These are phyloP conservation scores for Xanthoparmelia taractica DNA, from an alignment of 495 filamentous ascomycete genomes.

Conservation along the genomic window DNA sequence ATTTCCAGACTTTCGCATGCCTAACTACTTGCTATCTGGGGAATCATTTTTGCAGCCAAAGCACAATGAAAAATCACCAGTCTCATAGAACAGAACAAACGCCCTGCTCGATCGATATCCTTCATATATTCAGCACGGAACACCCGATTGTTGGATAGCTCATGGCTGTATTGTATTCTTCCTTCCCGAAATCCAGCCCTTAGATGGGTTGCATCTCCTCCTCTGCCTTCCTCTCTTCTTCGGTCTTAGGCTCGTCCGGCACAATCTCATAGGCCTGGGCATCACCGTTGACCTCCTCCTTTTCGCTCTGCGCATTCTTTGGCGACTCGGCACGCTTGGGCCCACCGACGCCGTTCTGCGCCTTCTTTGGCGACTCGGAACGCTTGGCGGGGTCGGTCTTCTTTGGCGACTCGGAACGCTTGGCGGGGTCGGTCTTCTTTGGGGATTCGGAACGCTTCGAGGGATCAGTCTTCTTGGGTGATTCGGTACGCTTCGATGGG, in stretches of 20 bases:
- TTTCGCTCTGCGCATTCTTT: slow-evolving; percentile 7
- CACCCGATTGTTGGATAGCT: no score
- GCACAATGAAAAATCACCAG: background rate
- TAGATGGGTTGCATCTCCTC: slow-evolving; percentile 22
- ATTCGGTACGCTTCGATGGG: background rate
- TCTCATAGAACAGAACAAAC: background rate
- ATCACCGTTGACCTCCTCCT: slow-evolving; percentile 11
- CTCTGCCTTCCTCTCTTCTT: slow-evolving; percentile 23
- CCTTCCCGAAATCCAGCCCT: no score
- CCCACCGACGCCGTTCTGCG: no score
- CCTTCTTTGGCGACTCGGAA: slow-evolving; percentile 8
- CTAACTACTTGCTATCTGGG: slow-evolving; percentile 7
- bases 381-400: background rate
- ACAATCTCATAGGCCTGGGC: slow-evolving; percentile 24
- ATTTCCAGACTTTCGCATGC: background rate
- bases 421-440: background rate
- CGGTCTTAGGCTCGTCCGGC: slow-evolving; percentile 23
- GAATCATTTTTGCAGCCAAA: background rate
- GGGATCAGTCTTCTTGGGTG: background rate
- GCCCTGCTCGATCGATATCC: background rate
- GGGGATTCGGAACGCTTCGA: background rate
- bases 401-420: slow-evolving; percentile 7
- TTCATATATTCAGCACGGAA: background rate
- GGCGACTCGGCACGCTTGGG: slow-evolving; percentile 4
- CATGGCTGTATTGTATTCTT: no score